A percentile compares a stretch with the other conserved stretches of the same genome.
phyloP scores from a whole-genome alignment of 129 eudicot genomes.

The Pulicaria dysenterica region DNA sequence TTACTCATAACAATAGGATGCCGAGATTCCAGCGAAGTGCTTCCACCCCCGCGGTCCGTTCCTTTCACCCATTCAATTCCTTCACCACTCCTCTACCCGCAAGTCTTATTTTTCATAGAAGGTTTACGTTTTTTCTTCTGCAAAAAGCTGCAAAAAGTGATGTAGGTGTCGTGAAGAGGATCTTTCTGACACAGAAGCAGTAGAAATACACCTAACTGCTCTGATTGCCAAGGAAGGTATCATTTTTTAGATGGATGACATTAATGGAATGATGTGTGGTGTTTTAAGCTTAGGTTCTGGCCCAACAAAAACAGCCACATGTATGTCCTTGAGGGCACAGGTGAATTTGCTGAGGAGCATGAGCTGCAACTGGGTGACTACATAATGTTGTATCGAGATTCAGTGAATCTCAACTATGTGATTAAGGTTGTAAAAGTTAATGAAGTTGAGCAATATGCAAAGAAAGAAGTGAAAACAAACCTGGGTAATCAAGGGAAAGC shows the following conservation, averaged over 20 bases:
- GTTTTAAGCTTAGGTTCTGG: constrained; percentile 89
- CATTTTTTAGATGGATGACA: constrained; percentile 66
- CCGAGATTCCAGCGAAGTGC: constrained; percentile 52
- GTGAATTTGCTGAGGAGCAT: constrained; percentile 70
- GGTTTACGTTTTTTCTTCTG: constrained; percentile 68
- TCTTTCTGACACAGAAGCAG: constrained; percentile 88
- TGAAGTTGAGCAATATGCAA: constrained; percentile 35
- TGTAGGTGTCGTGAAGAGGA: constrained; percentile 69
- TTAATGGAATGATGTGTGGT: constrained; percentile 79
- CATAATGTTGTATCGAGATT: constrained; percentile 66
- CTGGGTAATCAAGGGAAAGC: constrained; percentile 9
- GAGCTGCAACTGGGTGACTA: constrained; percentile 50
- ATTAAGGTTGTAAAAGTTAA: constrained; percentile 57
- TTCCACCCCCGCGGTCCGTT: constrained; percentile 29
- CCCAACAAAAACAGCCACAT: constrained; percentile 96
- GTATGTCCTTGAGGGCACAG: constrained; percentile 94
- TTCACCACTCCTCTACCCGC: constrained; percentile 19
- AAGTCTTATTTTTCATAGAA: constrained; percentile 46
- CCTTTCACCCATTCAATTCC: constrained; percentile 30
- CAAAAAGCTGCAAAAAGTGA: constrained; percentile 89
- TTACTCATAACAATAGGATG: constrained; percentile 56
- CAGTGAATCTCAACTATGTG: constrained; percentile 53
- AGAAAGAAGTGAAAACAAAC: constrained; percentile 36
- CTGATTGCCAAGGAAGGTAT: constrained; percentile 76
- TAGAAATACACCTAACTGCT: constrained; percentile 67